Conservation (phyloP, 2,329 filamentous ascomycete species). For the Xylaria polymorpha region DNA sequence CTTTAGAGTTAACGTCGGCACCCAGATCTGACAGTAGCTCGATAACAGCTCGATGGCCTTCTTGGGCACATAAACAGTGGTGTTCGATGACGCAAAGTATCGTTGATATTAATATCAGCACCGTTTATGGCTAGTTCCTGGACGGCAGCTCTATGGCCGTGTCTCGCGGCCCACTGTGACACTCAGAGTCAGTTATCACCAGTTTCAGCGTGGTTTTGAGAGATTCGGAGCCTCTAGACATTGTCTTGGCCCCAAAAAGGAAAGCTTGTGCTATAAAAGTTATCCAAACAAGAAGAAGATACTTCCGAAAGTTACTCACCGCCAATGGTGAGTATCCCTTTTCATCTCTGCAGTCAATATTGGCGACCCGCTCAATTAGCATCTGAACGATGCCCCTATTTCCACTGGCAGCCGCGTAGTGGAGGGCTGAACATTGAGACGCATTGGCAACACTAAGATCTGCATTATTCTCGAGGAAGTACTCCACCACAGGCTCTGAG, state of each 20-base stretch:
- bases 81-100: background rate
- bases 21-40: background rate
- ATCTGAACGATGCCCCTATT: background rate
- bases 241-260: no score
- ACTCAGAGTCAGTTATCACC: no score
- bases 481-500: background rate
- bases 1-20: background rate
- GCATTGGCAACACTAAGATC: background rate
- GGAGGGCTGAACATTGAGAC: background rate
- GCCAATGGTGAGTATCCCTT: background rate
- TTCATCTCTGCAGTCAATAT: background rate
- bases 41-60: background rate
- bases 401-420: conserved; percentile 18
- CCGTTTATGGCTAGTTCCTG: background rate
- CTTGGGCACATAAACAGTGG: background rate
- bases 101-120: background rate
- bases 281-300: no score
- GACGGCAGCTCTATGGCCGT: background rate
- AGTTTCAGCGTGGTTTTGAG: no score
- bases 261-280: no score
- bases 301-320: no score
- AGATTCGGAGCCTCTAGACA: no score
- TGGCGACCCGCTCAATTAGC: background rate
- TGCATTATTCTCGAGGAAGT: background rate
- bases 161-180: no score